Percentiles rank a stretch among this genome's conserved stretches.
phyloP scores from a whole-genome alignment of 2,329 filamentous ascomycete genomes.

The Chrysoporthe cubensis region DNA sequence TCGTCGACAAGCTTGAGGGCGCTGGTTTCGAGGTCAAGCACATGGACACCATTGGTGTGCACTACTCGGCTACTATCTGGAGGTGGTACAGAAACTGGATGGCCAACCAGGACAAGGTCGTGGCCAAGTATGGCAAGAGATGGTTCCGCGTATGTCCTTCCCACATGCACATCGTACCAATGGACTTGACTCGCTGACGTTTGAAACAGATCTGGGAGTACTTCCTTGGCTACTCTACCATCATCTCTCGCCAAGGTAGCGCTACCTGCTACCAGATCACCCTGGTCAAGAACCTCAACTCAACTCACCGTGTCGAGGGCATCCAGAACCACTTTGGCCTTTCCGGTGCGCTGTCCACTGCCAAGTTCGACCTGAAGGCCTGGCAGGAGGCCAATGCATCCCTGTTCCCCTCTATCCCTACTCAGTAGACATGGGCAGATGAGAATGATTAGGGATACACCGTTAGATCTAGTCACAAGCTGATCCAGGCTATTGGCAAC shows the following conservation, averaged over 20 bases:
- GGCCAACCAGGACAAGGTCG: constrained; percentile 87
- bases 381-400: constrained; percentile 39
- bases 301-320: constrained; percentile 79
- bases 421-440: constrained; percentile 31
- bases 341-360: constrained; percentile 55
- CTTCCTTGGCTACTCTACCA: constrained; percentile 85
- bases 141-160: constrained; percentile 85
- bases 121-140: constrained; percentile 90
- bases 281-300: constrained; percentile 88
- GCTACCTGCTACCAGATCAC: constrained; percentile 89
- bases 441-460: background rate
- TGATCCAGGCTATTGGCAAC: background rate
- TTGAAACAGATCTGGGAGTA: constrained; percentile 82
- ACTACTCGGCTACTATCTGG: constrained; percentile 97
- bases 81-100: constrained; percentile 99
- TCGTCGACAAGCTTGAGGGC: constrained; percentile 81
- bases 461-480: background rate
- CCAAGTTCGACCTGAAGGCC: constrained; percentile 41
- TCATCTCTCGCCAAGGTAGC: constrained; percentile 79
- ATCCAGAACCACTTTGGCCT: constrained; percentile 71
- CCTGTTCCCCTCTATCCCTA: constrained; percentile 37
- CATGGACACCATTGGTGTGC: constrained; percentile 91
- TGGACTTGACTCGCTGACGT: background rate
- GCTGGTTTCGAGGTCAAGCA: constrained; percentile 90
- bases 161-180: background rate